Conservation (phyloP, 2,329 filamentous ascomycete genomes). For the Fusarium sp. region DNA sequence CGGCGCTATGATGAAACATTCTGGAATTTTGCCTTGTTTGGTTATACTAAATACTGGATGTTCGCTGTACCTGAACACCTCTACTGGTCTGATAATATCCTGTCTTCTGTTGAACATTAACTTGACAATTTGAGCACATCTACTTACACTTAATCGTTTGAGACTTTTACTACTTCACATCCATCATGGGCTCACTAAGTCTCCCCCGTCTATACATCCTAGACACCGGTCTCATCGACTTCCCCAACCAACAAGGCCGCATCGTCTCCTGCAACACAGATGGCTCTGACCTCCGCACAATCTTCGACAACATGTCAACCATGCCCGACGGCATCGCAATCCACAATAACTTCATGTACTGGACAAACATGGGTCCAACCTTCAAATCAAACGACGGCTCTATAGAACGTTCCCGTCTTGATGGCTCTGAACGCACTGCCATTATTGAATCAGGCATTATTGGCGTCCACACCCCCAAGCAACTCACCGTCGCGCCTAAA, state of each 20-base stretch:
- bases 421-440: background rate
- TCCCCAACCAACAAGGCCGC: background rate
- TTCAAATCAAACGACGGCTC: constrained; percentile 15
- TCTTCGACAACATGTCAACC: background rate
- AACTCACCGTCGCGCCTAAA: background rate
- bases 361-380: constrained; percentile 4
- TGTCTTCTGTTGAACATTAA: no score
- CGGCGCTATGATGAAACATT: background rate
- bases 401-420: background rate
- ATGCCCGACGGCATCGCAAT: constrained; percentile 12
- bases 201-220: constrained; percentile 7
- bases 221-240: constrained; percentile 2
- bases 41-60: background rate
- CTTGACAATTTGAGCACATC: no score
- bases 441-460: background rate
- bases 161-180: no score
- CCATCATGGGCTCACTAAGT: background rate
- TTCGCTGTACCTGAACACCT: background rate
- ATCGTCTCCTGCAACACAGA: constrained; percentile 8
- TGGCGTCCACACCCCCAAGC: background rate
- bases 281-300: background rate
- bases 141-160: no score
- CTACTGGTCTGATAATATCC: no score
- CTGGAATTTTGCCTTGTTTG: background rate
- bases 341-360: background rate